Evolutionary conservation across 1,139 yeast species (phyloP).

Genomic region (Debaryomyces sp.): DNA sequence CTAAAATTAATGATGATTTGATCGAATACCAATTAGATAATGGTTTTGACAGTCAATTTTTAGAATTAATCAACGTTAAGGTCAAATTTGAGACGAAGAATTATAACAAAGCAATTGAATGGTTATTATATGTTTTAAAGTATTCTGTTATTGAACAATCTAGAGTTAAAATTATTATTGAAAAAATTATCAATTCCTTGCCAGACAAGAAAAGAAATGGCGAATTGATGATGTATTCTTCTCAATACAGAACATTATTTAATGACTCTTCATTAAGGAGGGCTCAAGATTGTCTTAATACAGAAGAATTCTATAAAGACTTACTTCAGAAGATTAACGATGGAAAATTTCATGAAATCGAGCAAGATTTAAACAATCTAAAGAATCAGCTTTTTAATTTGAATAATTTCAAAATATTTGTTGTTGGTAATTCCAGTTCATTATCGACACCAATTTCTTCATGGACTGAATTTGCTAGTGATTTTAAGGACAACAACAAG

Average conservation of each 20-base stretch:
- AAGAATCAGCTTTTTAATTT: conserved; percentile 58
- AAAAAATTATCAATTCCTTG: conserved; percentile 71
- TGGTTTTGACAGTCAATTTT: conserved; percentile 62
- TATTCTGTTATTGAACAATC: conserved; percentile 70
- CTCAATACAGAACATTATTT: conserved; percentile 56
- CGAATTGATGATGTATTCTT: conserved; percentile 65
- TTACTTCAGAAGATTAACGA: conserved; percentile 53
- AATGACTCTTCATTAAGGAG: conserved; percentile 63
- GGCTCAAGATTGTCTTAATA: conserved; percentile 65
- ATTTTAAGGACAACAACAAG: conserved; percentile 13
- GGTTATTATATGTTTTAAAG: conserved; percentile 71
- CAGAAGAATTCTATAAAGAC: conserved; percentile 60
- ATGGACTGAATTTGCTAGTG: conserved; percentile 55
- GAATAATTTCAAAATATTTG: conserved; percentile 66
- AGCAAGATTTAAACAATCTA: conserved; percentile 57
- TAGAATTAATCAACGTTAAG: conserved; percentile 64
- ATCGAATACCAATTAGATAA: conserved; percentile 57
- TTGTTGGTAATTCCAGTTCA: conserved; percentile 65
- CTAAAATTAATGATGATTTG: conserved; percentile 73
- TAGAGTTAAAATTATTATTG: conserved; percentile 70
- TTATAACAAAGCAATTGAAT: conserved; percentile 68
- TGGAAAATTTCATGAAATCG: conserved; percentile 51
- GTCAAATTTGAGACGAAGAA: conserved; percentile 65
- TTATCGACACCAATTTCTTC: conserved; percentile 58
- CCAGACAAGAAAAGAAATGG: conserved; percentile 86